phyloP scores from a whole-genome alignment of 176 grass and related monocot genomes.

The Carex parvula region DNA sequence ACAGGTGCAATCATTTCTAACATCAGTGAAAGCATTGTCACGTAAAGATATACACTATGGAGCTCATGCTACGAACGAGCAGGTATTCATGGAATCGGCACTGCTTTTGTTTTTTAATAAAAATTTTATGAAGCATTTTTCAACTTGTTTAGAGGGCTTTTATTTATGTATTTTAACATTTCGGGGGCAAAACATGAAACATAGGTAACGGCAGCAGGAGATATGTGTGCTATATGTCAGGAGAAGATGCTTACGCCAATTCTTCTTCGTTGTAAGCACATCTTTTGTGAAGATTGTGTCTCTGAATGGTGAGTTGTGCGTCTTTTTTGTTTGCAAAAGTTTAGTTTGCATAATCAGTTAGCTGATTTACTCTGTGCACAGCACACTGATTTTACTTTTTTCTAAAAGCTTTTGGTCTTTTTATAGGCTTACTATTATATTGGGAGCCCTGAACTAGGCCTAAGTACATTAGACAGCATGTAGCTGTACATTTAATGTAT shows the following conservation, averaged over 20 bases:
- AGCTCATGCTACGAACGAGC: conserved; percentile 77
- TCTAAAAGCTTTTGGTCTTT: background rate
- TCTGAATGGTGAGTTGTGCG: conserved; percentile 61
- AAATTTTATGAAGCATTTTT: background rate
- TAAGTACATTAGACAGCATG: background rate
- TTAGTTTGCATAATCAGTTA: background rate
- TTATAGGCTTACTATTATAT: background rate
- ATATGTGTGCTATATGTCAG: conserved; percentile 92
- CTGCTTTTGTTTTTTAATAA: background rate
- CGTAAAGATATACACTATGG: conserved; percentile 90
- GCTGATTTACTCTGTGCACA: background rate
- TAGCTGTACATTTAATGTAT: background rate
- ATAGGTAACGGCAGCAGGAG: conserved; percentile 63
- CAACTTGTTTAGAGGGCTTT: background rate
- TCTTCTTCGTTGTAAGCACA: conserved; percentile 77
- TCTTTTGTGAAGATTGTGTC: conserved; percentile 86
- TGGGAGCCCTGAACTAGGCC: background rate
- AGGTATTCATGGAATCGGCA: conserved; percentile 45
- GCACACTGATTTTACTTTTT: background rate
- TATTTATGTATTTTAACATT: background rate
- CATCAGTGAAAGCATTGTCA: conserved; percentile 76
- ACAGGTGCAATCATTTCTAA: conserved; percentile 97
- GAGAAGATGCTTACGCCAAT: conserved; percentile 87
- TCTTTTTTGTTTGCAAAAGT: background rate
- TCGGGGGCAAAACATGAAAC: background rate